Evolutionary conservation across 371 early-diverging fungal species (phyloP), one percentile per base, ranked within the genome.

Genomic region (Mucor plumbeus): DNA sequence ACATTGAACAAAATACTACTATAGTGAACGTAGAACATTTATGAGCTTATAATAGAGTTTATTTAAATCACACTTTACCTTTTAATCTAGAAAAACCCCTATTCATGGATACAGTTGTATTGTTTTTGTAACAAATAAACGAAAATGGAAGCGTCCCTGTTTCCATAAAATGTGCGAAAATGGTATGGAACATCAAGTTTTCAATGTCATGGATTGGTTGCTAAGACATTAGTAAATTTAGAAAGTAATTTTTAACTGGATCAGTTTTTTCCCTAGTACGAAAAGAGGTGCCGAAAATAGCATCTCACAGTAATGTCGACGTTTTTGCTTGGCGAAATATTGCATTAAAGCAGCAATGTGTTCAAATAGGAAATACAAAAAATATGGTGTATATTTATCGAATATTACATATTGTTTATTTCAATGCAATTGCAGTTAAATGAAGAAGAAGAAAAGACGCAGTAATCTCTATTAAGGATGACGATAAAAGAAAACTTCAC

Each of bases 181-280:
- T 17, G 44, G 17, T 7, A 44, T 17, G 17, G 44, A 44, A 38
- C 5, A 38, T 26, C 26, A 1, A 26, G 26, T 26, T 26, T 26
- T 26, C 1, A 26, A 26, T 26, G 1, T 26, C 26, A 26, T 26
- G 17, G 15, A 17, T 44, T 44, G 17, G 44, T 44, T 44, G 44
- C 44, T n/a, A 44, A 44, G 44, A 17, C 2, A 44, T 44, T 44
- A 44, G 17, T 44, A 44, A 44, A 44, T 44, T 44, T 44, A 44
- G 44, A 7, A 44, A 15, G 5, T 44, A 13, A 4, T 8, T 44
- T 44, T 43, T n/a, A 17, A 44, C 17, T 44, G 50, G 26, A 50
- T 50, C 13, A 26, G 50, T 11, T 50, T 50, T 50, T 48, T 19
- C 47, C 48, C 50, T 50, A 4, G 50, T 50, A 50, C 50, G 50